Evolutionary conservation across 73 alveolate species (phyloP).

Genomic region (Uronychia setigera): DNA sequence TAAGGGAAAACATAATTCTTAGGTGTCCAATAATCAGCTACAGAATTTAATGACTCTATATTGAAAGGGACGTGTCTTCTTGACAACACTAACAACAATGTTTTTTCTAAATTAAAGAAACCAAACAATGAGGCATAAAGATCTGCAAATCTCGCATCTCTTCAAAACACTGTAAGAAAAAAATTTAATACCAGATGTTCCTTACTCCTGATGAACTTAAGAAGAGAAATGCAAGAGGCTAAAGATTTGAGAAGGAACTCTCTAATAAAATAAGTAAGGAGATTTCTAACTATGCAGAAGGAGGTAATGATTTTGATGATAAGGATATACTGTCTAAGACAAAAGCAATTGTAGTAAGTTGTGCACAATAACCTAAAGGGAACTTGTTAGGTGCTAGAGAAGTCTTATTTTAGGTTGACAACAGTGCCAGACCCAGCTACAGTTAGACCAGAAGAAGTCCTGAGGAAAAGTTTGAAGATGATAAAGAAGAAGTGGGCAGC

Average conservation of each 20-base stretch:
- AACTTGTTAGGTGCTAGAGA: constrained; percentile 77
- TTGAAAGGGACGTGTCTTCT: background rate
- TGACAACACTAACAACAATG: background rate
- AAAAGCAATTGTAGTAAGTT: constrained; percentile 36
- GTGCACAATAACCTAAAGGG: constrained; percentile 26
- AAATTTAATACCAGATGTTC: background rate
- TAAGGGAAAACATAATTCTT: background rate
- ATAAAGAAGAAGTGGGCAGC: constrained; percentile 72
- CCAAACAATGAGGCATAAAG: background rate
- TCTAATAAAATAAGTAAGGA: background rate
- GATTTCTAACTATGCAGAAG: background rate
- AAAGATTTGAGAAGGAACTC: constrained; percentile 24
- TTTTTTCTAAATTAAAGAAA: too few species aligned
- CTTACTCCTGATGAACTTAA: background rate
- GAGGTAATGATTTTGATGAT: background rate
- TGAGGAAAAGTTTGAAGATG: constrained; percentile 66
- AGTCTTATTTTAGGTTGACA: constrained; percentile 78
- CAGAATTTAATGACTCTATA: background rate
- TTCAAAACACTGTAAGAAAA: constrained; percentile 1
- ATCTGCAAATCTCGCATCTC: constrained; percentile 2
- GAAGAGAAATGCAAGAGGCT: constrained; percentile 17
- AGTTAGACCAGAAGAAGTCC: constrained; percentile 82
- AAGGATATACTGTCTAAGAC: constrained; percentile 16
- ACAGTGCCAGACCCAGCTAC: constrained; percentile 79
- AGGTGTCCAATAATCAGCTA: background rate